These are phyloP conservation scores for Physocladia obscura DNA, from an alignment of 192 early-diverging fungal species.

Conservation along the genomic window DNA sequence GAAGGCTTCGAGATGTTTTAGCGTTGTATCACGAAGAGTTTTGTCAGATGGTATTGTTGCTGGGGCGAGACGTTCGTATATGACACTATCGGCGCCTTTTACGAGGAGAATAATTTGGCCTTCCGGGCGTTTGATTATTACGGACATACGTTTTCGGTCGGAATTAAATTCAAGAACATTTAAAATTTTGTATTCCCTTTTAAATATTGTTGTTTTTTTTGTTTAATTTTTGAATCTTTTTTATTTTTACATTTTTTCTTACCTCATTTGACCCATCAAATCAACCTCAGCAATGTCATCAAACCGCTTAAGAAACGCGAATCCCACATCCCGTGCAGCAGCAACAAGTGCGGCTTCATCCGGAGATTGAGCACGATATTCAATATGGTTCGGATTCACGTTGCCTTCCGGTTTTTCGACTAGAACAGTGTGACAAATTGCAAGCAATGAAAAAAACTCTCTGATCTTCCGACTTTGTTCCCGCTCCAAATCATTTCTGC, in stretches of 20 bases:
- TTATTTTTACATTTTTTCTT: neutral
- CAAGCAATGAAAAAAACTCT: constrained; percentile 86
- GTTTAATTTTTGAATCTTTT: neutral
- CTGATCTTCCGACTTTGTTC: constrained; percentile 61
- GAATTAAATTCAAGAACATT: constrained; percentile 93
- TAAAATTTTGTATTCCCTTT: constrained; percentile 70
- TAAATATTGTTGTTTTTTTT: constrained; percentile 11
- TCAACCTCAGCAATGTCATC: constrained; percentile 70
- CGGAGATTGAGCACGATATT: constrained; percentile 93
- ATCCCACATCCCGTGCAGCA: constrained; percentile 85
- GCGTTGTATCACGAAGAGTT: constrained; percentile 45
- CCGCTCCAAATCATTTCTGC: no score
- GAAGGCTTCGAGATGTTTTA: constrained; percentile 43
- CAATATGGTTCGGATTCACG: constrained; percentile 46
- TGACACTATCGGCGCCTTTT: constrained; percentile 97
- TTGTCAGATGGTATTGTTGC: constrained; percentile 24
- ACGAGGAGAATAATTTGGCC: constrained; percentile 76
- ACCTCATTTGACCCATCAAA: constrained; percentile 69
- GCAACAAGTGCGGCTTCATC: constrained; percentile 94
- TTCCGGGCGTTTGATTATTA: constrained; percentile 79
- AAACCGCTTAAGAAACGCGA: constrained; percentile 74
- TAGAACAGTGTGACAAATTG: constrained; percentile 93
- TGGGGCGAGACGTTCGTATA: constrained; percentile 73
- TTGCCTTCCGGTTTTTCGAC: constrained; percentile 59
- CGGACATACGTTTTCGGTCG: constrained; percentile 93